Conservation (phyloP, 1,284 basidiomycete species). For the Vanrija sp. region DNA sequence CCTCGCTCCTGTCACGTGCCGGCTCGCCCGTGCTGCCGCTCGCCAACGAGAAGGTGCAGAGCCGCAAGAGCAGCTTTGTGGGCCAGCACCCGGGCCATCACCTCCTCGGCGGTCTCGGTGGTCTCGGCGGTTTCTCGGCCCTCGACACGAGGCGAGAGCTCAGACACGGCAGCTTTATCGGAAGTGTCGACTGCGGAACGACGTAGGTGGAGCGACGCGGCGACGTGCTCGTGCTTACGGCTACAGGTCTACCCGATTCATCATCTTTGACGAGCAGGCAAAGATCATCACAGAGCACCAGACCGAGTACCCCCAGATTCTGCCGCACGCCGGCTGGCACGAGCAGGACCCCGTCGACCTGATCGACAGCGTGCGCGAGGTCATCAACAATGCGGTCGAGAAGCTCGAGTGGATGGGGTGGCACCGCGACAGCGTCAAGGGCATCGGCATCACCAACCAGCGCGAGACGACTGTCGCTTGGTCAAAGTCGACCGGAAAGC, state of each 20-base stretch:
- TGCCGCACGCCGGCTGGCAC: conserved; percentile 90
- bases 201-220: conserved; percentile 59
- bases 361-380: conserved; percentile 68
- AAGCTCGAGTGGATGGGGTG: conserved; percentile 67
- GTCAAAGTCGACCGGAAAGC: conserved; percentile 84
- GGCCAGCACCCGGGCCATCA: conserved; percentile 9
- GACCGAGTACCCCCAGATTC: conserved; percentile 86
- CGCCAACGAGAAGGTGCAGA: conserved; percentile 32
- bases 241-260: conserved; percentile 85
- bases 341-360: conserved; percentile 89
- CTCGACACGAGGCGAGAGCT: conserved; percentile 27
- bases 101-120: conserved; percentile 21
- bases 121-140: conserved; percentile 21
- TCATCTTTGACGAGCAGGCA: conserved; percentile 85
- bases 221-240: not conserved
- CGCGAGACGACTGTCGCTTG: conserved; percentile 94
- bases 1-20: conserved; percentile 44
- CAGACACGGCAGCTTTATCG: conserved; percentile 64
- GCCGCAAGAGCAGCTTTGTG: conserved; percentile 21
- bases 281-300: conserved; percentile 84
- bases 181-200: conserved; percentile 85
- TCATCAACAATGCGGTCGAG: conserved; percentile 70
- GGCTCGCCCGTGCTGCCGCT: conserved; percentile 46
- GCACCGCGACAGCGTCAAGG: conserved; percentile 78
- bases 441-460: conserved; percentile 96